Conservation (phyloP, 768 basidiomycete species). For the Hemileccinum rubropunctum region DNA sequence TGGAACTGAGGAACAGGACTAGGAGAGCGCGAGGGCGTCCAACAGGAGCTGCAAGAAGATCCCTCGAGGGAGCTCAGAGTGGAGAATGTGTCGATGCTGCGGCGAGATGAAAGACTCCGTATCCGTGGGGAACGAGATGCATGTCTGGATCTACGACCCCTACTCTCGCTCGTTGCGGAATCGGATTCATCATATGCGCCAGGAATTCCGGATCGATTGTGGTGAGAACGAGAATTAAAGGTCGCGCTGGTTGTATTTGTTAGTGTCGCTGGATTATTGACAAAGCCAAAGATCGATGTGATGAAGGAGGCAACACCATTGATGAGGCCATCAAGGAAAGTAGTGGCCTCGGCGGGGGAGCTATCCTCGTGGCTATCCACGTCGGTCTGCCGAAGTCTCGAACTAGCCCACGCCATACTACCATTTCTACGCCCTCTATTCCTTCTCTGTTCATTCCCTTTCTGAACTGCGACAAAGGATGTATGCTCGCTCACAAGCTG, state of each 20-base stretch:
- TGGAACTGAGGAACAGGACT: slow-evolving; percentile 23
- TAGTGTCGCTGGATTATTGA: slow-evolving; percentile 1
- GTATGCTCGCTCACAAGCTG: slow-evolving; percentile 52
- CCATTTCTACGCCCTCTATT: background rate
- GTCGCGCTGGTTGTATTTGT: background rate
- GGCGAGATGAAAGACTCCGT: slow-evolving; percentile 18
- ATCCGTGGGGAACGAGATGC: background rate
- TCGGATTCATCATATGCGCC: slow-evolving; percentile 21
- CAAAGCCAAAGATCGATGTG: slow-evolving; percentile 11
- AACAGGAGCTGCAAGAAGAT: slow-evolving; percentile 37
- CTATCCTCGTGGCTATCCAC: background rate
- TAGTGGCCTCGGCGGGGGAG: background rate
- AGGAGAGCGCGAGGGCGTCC: slow-evolving; percentile 22
- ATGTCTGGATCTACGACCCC: slow-evolving; percentile 4
- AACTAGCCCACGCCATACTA: slow-evolving; percentile 12
- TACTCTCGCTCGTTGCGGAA: slow-evolving; percentile 1
- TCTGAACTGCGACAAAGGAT: slow-evolving; percentile 55
- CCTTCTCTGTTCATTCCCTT: slow-evolving; percentile 23
- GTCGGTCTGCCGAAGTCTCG: slow-evolving; percentile 10
- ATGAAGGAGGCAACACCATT: slow-evolving; percentile 16
- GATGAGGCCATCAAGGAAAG: slow-evolving; percentile 20
- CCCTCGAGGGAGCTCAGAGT: slow-evolving; percentile 49
- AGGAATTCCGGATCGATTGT: slow-evolving; percentile 8
- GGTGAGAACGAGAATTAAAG: background rate
- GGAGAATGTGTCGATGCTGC: slow-evolving; percentile 38